A percentile compares a stretch with the other conserved stretches of the same genome.
These are phyloP conservation scores for Endothia cerciana DNA, from an alignment of 2,329 filamentous ascomycete species.

Conservation along the genomic window DNA sequence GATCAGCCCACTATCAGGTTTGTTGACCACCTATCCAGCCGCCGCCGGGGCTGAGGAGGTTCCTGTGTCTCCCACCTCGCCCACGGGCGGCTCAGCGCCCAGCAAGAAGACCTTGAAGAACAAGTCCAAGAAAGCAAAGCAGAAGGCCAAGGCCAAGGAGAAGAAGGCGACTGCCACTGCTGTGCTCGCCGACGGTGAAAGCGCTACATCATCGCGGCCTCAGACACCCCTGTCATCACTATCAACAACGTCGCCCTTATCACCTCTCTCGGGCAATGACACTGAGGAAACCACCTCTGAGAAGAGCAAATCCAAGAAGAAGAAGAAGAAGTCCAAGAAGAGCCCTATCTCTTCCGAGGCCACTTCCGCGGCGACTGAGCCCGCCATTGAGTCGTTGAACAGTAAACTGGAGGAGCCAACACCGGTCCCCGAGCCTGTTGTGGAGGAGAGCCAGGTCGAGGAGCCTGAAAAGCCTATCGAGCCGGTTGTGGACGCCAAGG, in stretches of 20 bases:
- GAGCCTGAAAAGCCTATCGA: conserved; percentile 14
- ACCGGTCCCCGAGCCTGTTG: conserved; percentile 1
- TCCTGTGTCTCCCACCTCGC: conserved; percentile 21
- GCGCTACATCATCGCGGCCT: conserved; percentile 16
- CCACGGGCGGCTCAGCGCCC: conserved; percentile 14
- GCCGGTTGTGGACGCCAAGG: conserved; percentile 5
- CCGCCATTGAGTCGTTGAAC: conserved; percentile 5
- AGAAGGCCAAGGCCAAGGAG: conserved; percentile 31
- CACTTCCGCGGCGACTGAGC: conserved; percentile 20
- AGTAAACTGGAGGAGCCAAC: conserved; percentile 12
- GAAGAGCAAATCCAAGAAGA: conserved; percentile 30
- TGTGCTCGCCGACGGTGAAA: conserved; percentile 11
- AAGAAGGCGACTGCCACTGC: conserved; percentile 26
- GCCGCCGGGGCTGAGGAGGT: conserved; percentile 22
- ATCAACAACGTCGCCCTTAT: conserved; percentile 12
- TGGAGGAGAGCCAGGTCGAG: conserved; percentile 13
- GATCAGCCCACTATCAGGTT: background rate
- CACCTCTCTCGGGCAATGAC: conserved; percentile 14
- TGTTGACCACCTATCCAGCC: conserved; percentile 10
- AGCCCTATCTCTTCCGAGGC: conserved; percentile 16
- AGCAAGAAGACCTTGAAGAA: conserved; percentile 31
- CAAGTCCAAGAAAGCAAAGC: conserved; percentile 32
- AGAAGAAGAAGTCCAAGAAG: conserved; percentile 29
- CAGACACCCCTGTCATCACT: conserved; percentile 24
- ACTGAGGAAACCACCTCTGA: conserved; percentile 18